Evolutionary conservation across 2,329 filamentous ascomycete genomes (phyloP).

Genomic region (Claviceps maximensis): DNA sequence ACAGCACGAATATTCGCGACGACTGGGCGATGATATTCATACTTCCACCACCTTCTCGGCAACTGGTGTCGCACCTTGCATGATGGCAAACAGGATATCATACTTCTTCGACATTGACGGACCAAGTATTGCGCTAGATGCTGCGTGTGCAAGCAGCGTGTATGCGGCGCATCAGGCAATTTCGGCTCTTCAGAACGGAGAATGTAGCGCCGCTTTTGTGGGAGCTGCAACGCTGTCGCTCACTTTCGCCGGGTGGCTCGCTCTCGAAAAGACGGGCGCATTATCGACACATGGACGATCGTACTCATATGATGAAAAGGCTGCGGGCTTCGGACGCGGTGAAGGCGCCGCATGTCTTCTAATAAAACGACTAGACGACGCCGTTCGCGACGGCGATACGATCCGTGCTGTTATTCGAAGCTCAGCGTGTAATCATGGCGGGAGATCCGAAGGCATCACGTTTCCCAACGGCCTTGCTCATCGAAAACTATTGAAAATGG

Average conservation of each 20-base stretch:
- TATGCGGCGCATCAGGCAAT: constrained; percentile 20
- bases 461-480: constrained; percentile 10
- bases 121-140: constrained; percentile 21
- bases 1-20: constrained; percentile 2
- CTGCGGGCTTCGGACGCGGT: constrained; percentile 31
- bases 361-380: constrained; percentile 29
- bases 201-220: constrained; percentile 6
- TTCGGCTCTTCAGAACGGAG: constrained; percentile 4
- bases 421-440: constrained; percentile 5
- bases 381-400: constrained; percentile 27
- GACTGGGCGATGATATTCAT: background rate
- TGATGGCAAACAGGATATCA: constrained; percentile 10
- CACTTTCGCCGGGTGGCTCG: constrained; percentile 7
- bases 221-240: constrained; percentile 10
- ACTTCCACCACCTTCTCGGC: constrained; percentile 1
- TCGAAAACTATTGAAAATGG: constrained; percentile 19
- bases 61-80: constrained; percentile 5
- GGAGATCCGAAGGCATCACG: constrained; percentile 6
- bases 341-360: constrained; percentile 29
- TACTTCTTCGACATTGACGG: constrained; percentile 12
- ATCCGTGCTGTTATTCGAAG: constrained; percentile 13
- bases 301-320: constrained; percentile 22
- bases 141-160: constrained; percentile 24
- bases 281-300: constrained; percentile 14
- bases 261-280: constrained; percentile 10